Conservation (phyloP, 768 basidiomycete species). For the Mycena epipterygia region DNA sequence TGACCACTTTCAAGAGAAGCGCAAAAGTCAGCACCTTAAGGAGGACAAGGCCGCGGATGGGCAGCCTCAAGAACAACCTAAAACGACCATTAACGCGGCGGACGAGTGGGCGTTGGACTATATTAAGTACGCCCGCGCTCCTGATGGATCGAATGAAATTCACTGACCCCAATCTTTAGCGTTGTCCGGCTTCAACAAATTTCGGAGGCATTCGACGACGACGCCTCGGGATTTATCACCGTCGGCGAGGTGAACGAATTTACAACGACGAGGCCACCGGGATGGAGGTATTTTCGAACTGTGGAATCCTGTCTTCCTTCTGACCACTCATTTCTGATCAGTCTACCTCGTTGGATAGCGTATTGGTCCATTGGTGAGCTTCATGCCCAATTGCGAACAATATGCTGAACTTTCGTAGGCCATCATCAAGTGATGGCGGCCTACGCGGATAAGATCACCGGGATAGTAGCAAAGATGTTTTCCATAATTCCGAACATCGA, state of each 20-base stretch:
- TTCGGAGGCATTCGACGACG: constrained; percentile 54
- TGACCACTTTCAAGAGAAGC: constrained; percentile 49
- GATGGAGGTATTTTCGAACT: constrained; percentile 50
- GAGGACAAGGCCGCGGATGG: constrained; percentile 8
- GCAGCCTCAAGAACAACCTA: too few relatives aligned
- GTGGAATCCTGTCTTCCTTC: too few relatives aligned
- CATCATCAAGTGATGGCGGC: constrained; percentile 36
- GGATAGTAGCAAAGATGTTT: constrained; percentile 40
- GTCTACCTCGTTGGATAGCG: constrained; percentile 47
- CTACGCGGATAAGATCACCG: constrained; percentile 34
- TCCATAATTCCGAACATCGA: constrained; percentile 8
- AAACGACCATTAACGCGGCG: neutral
- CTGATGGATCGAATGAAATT: constrained; percentile 35
- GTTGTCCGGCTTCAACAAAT: constrained; percentile 48
- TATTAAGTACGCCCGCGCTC: constrained; percentile 41
- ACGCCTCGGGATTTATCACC: constrained; percentile 51
- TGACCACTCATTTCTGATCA: constrained; percentile 8
- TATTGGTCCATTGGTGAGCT: constrained; percentile 52
- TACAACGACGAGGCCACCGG: constrained; percentile 42
- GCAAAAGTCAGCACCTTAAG: neutral
- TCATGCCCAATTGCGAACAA: too few relatives aligned
- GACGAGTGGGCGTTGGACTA: constrained; percentile 51
- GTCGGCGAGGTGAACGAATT: constrained; percentile 49
- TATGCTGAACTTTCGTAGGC: too few relatives aligned
- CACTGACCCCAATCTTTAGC: neutral